Conservation (phyloP, 2,329 filamentous ascomycete genomes). For the Raffaelea ambrosiae region DNA sequence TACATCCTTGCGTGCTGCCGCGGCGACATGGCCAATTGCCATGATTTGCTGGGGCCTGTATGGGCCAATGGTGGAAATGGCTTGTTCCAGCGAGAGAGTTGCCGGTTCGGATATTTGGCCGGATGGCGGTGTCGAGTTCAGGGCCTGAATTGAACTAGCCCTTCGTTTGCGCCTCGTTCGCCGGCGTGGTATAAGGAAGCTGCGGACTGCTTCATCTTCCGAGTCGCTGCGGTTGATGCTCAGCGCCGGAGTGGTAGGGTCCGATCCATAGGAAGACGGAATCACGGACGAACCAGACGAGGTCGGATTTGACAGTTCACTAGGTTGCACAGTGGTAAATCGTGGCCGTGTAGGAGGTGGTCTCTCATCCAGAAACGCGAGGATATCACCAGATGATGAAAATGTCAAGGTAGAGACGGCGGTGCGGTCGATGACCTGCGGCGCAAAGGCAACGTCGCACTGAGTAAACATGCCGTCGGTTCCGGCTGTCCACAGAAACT, state of each 20-base stretch:
- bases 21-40: conserved; percentile 50
- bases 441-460: conserved; percentile 56
- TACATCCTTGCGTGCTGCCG: conserved; percentile 37
- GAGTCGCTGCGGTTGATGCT: conserved; percentile 55
- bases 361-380: conserved; percentile 56
- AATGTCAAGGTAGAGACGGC: conserved; percentile 54
- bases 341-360: conserved; percentile 35
- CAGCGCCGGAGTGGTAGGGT: conserved; percentile 35
- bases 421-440: conserved; percentile 53
- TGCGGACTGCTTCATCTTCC: conserved; percentile 54
- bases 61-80: conserved; percentile 46
- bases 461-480: conserved; percentile 55
- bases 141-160: conserved; percentile 29
- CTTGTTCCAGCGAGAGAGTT: conserved; percentile 44
- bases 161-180: conserved; percentile 29
- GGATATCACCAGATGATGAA: conserved; percentile 48
- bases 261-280: conserved; percentile 37
- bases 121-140: conserved; percentile 49
- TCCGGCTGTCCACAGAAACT: conserved; percentile 58
- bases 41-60: conserved; percentile 55
- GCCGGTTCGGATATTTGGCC: conserved; percentile 16
- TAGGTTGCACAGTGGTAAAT: conserved; percentile 14
- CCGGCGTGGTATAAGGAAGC: conserved; percentile 43
- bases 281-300: background rate
- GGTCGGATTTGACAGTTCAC: background rate